phyloP scores from a whole-genome alignment of 805 yeast genomes.

The Barnettozyma sp. region DNA sequence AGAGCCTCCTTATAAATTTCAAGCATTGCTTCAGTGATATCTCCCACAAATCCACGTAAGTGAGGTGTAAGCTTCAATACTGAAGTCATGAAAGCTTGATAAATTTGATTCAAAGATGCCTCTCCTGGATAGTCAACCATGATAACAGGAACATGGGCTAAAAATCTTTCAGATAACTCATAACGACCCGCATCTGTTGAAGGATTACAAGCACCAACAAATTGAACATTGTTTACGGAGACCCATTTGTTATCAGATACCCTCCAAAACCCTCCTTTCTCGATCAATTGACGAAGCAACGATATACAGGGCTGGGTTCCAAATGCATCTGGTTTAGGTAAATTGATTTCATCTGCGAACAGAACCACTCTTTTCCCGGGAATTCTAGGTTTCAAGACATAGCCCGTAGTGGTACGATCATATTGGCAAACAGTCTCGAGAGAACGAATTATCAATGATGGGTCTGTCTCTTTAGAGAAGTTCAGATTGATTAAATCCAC shows the following conservation, averaged over 20 bases:
- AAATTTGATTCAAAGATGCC: constrained; percentile 59
- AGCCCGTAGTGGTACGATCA: constrained; percentile 43
- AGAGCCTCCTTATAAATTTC: constrained; percentile 46
- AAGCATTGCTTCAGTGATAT: constrained; percentile 61
- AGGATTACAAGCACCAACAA: constrained; percentile 96
- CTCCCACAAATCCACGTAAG: constrained; percentile 43
- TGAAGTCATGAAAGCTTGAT: constrained; percentile 49
- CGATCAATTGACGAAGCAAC: constrained; percentile 68
- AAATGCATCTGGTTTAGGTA: constrained; percentile 64
- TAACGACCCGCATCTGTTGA: constrained; percentile 74
- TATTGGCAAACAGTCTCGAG: constrained; percentile 70
- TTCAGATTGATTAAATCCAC: constrained; percentile 63
- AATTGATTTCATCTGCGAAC: constrained; percentile 87
- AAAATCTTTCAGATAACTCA: constrained; percentile 48
- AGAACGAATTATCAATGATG: constrained; percentile 51
- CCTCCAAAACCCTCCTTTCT: constrained; percentile 74
- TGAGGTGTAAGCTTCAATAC: constrained; percentile 55
- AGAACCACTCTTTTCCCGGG: constrained; percentile 68
- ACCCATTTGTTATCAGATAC: constrained; percentile 59
- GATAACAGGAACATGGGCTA: constrained; percentile 58
- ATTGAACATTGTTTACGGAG: constrained; percentile 51
- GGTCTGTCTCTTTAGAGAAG: constrained; percentile 75
- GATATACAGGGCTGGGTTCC: constrained; percentile 70
- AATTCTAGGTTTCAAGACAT: constrained; percentile 48
- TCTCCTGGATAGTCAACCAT: constrained; percentile 75